A percentile compares a stretch with the other conserved stretches of the same genome.
These are phyloP conservation scores for Juglanconis oblonga DNA, from an alignment of 2,329 filamentous ascomycete species.

Conservation along the genomic window DNA sequence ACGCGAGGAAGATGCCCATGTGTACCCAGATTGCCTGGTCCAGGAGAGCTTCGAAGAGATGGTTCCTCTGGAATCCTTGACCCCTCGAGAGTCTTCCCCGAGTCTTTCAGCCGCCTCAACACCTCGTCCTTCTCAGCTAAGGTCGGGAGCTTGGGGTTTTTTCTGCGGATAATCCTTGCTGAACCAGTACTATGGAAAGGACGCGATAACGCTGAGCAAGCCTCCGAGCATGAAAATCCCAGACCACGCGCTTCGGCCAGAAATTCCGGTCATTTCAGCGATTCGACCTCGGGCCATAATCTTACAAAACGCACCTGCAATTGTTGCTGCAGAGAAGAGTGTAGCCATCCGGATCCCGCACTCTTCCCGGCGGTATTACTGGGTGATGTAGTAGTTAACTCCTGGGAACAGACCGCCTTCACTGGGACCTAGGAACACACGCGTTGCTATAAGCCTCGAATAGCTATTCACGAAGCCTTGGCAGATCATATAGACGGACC, in stretches of 20 bases:
- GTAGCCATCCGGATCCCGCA: slow-evolving; percentile 60
- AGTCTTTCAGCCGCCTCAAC: slow-evolving; percentile 39
- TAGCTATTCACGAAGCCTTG: slow-evolving; percentile 55
- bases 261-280: slow-evolving; percentile 52
- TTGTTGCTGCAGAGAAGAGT: slow-evolving; percentile 55
- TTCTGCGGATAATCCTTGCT: slow-evolving; percentile 58
- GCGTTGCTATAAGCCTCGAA: slow-evolving; percentile 44
- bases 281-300: slow-evolving; percentile 55
- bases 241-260: slow-evolving; percentile 61
- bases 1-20: slow-evolving; percentile 62
- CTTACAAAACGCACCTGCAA: slow-evolving; percentile 62
- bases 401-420: slow-evolving; percentile 62
- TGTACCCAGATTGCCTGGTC: slow-evolving; percentile 57
- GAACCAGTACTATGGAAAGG: slow-evolving; percentile 27
- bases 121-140: slow-evolving; percentile 41
- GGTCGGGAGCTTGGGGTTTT: slow-evolving; percentile 46
- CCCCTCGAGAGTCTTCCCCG: slow-evolving; percentile 50
- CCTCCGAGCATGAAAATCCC: slow-evolving; percentile 80
- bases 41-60: slow-evolving; percentile 51
- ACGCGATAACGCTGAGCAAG: slow-evolving; percentile 46
- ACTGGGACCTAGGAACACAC: slow-evolving; percentile 57
- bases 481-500: slow-evolving; percentile 27
- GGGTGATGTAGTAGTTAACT: slow-evolving; percentile 50
- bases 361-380: slow-evolving; percentile 60
- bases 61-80: slow-evolving; percentile 49